These are phyloP conservation scores for Graphiopsis chlorocephala DNA, from an alignment of 2,329 filamentous ascomycete genomes.

Conservation along the genomic window DNA sequence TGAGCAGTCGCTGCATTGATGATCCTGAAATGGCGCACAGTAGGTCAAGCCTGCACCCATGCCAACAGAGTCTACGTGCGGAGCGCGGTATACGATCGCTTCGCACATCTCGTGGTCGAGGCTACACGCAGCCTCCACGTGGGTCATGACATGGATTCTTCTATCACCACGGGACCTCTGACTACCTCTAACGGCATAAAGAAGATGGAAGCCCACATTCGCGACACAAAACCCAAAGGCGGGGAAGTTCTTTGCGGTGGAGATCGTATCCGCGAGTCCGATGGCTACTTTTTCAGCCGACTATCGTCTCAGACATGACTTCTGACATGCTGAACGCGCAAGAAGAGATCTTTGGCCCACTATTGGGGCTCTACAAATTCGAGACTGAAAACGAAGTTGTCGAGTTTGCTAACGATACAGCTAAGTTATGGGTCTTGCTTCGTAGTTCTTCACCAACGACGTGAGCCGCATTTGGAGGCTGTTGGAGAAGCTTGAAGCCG, in stretches of 20 bases:
- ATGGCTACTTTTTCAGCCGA: constrained; percentile 18
- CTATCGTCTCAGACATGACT: constrained; percentile 13
- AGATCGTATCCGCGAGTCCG: constrained; percentile 7
- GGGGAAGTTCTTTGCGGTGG: constrained; percentile 17
- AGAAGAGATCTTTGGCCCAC: constrained; percentile 45
- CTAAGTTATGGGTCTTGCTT: constrained; percentile 42
- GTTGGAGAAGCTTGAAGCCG: constrained; percentile 40
- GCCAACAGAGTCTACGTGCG: constrained; percentile 56
- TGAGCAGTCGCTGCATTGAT: constrained; percentile 52
- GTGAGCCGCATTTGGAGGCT: constrained; percentile 42
- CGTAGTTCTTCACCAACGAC: constrained; percentile 42
- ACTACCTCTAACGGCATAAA: constrained; percentile 54
- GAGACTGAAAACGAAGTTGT: constrained; percentile 40
- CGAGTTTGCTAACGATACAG: constrained; percentile 39
- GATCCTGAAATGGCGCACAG: constrained; percentile 60
- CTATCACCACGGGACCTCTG: constrained; percentile 53
- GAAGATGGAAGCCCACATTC: constrained; percentile 63
- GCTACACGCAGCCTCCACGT: constrained; percentile 59
- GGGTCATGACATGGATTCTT: constrained; percentile 64
- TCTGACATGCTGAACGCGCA: constrained; percentile 47
- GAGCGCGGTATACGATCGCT: constrained; percentile 55
- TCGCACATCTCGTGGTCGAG: constrained; percentile 59
- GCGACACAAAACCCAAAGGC: constrained; percentile 34
- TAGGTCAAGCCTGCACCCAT: constrained; percentile 56
- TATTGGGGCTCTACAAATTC: constrained; percentile 41